Evolutionary conservation across 1,139 yeast species (phyloP).

Genomic region (Pichia sp.): DNA sequence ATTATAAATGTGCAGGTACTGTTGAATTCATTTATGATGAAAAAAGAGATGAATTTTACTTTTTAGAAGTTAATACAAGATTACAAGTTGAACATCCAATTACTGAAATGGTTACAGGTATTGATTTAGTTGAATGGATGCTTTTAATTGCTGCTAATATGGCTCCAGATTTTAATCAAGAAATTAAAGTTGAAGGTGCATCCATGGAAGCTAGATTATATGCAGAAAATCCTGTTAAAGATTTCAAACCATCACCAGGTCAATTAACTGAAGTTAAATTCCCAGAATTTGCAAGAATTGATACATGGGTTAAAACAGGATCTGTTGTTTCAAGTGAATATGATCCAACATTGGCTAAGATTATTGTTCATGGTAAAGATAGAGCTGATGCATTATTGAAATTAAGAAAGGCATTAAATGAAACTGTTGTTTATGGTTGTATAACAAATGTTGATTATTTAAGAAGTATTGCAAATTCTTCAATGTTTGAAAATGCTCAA

Average conservation of each 20-base stretch:
- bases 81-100: slow-evolving; percentile 97
- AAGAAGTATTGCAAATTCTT: slow-evolving; percentile 74
- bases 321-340: slow-evolving; percentile 87
- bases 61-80: slow-evolving; percentile 93
- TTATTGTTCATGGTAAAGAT: slow-evolving; percentile 87
- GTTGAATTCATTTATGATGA: slow-evolving; percentile 93
- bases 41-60: slow-evolving; percentile 79
- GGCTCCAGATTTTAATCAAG: slow-evolving; percentile 67
- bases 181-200: slow-evolving; percentile 66
- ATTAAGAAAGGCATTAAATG: slow-evolving; percentile 73
- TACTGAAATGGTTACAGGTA: slow-evolving; percentile 90
- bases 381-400: slow-evolving; percentile 76
- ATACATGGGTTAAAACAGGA: slow-evolving; percentile 90
- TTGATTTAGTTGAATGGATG: slow-evolving; percentile 97
- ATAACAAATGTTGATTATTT: slow-evolving; percentile 85
- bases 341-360: slow-evolving; percentile 94
- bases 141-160: slow-evolving; percentile 80
- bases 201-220: slow-evolving; percentile 95
- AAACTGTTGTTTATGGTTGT: slow-evolving; percentile 84
- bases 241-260: slow-evolving; percentile 94
- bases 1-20: slow-evolving; percentile 94
- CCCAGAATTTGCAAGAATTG: slow-evolving; percentile 88
- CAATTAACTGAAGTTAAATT: slow-evolving; percentile 78
- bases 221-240: slow-evolving; percentile 95
- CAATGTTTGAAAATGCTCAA: slow-evolving; percentile 75